These are phyloP conservation scores for Paracoccidioides brasiliensis DNA, from an alignment of 2,329 filamentous ascomycete species.

Conservation along the genomic window DNA sequence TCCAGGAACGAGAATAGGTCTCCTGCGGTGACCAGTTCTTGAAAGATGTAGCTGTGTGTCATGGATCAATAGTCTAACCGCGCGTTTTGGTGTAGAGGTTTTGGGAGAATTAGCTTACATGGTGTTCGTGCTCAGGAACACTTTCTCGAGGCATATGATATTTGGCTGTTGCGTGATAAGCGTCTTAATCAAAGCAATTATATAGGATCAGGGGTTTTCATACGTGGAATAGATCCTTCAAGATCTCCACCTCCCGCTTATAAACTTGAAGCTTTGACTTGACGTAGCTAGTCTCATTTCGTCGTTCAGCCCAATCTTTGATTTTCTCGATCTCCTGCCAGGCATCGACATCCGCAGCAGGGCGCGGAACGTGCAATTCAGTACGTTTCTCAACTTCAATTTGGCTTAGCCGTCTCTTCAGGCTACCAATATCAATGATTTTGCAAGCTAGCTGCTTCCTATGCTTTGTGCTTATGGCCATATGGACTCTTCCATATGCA, in stretches of 20 bases:
- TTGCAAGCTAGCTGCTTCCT: conserved; percentile 35
- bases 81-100: neutral
- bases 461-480: conserved; percentile 25
- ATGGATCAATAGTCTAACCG: neutral
- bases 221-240: conserved; percentile 42
- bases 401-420: conserved; percentile 12
- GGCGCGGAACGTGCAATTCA: conserved; percentile 1
- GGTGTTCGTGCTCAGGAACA: conserved; percentile 39
- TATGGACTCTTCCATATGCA: conserved; percentile 30
- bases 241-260: conserved; percentile 32
- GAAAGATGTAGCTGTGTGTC: conserved; percentile 42
- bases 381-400: conserved; percentile 1
- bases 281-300: conserved; percentile 13
- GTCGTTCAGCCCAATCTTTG: conserved; percentile 10
- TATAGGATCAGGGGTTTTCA: conserved; percentile 8
- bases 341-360: conserved; percentile 12
- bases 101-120: conserved; percentile 26
- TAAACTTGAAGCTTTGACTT: conserved; percentile 21
- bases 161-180: conserved; percentile 36
- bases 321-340: conserved; percentile 10
- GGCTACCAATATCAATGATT: conserved; percentile 25
- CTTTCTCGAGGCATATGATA: conserved; percentile 44
- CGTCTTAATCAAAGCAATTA: neutral
- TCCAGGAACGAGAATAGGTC: conserved; percentile 49
- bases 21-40: conserved; percentile 47